Conservation (phyloP, 441 rosid genomes). For the Jatropha multifida region DNA sequence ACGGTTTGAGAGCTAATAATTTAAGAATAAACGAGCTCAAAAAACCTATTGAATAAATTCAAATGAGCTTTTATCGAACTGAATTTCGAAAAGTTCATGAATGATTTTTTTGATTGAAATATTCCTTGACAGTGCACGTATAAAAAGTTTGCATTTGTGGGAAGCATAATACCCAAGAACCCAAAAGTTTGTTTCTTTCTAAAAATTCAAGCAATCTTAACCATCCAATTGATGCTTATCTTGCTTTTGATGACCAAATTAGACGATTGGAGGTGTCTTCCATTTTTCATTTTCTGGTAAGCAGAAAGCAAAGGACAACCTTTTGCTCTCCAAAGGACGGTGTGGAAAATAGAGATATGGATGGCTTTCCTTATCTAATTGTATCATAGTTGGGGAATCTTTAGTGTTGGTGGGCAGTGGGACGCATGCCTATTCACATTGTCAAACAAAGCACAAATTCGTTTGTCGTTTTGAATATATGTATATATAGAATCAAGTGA, state of each 20-base stretch:
- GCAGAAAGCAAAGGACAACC: neutral
- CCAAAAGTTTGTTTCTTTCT: neutral
- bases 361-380: constrained; percentile 18
- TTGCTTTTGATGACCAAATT: neutral
- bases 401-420: neutral
- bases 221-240: neutral
- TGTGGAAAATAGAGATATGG: neutral
- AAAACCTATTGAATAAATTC: no score
- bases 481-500: no score
- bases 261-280: neutral
- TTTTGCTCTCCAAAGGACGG: neutral
- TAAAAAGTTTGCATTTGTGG: no score
- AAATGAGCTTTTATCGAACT: no score
- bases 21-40: no score
- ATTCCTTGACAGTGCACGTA: no score
- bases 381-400: constrained; percentile 28
- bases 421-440: neutral
- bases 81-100: no score
- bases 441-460: neutral
- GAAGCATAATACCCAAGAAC: neutral
- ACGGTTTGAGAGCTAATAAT: no score
- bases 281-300: neutral
- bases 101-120: no score
- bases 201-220: neutral
- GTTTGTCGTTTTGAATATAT: neutral